Conservation (phyloP, 306 rosid species). For the Quercus glauca region DNA sequence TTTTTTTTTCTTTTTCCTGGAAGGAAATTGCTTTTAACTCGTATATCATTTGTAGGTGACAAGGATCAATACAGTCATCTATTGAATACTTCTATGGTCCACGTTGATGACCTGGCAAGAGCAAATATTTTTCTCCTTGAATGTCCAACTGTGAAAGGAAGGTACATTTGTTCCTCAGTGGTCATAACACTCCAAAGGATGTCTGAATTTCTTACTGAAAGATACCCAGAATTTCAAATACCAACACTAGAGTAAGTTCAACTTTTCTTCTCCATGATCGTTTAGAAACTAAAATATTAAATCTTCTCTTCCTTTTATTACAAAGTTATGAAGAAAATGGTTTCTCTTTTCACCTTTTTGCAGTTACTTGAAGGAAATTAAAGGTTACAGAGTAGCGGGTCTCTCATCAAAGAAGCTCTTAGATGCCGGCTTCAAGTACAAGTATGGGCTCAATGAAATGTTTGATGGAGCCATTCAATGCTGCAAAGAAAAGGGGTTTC, state of each 20-base stretch:
- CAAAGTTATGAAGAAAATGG: not conserved
- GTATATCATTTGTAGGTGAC: slow-evolving; percentile 35
- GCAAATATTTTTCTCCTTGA: slow-evolving; percentile 60
- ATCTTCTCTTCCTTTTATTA: not conserved
- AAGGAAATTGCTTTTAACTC: not conserved
- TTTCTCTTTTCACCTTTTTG: not conserved
- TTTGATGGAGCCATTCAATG: slow-evolving; percentile 40
- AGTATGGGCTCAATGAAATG: slow-evolving; percentile 45
- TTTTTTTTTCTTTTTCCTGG: no score
- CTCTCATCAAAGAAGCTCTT: slow-evolving; percentile 46
- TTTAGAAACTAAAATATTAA: not conserved
- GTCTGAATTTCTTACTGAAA: slow-evolving; percentile 29
- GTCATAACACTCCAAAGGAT: slow-evolving; percentile 25
- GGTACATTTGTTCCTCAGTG: slow-evolving; percentile 56
- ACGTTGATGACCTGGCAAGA: slow-evolving; percentile 60
- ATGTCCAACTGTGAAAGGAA: slow-evolving; percentile 47
- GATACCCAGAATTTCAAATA: slow-evolving; percentile 44
- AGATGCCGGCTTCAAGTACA: slow-evolving; percentile 47
- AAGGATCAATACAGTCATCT: slow-evolving; percentile 24
- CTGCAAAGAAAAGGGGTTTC: slow-evolving; percentile 41
- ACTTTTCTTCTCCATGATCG: not conserved
- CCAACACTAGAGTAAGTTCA: slow-evolving; percentile 58
- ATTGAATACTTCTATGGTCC: slow-evolving; percentile 31
- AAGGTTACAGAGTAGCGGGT: slow-evolving; percentile 6
- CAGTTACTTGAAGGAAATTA: slow-evolving; percentile 31